phyloP scores from a whole-genome alignment of 2,329 filamentous ascomycete species.

The Colletotrichum tropicale region DNA sequence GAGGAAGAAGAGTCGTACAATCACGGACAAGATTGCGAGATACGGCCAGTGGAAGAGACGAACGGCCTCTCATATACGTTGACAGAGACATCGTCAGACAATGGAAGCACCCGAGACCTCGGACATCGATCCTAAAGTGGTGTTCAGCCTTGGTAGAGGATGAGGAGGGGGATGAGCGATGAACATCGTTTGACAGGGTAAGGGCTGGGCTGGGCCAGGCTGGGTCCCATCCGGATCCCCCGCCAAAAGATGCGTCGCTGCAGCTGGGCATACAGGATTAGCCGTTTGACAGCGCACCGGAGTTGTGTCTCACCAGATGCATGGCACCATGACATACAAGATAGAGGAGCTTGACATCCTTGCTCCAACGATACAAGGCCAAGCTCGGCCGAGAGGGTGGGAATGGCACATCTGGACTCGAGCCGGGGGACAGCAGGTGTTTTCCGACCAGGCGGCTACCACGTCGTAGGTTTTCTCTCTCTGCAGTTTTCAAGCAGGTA shows the following conservation, averaged over 20 bases:
- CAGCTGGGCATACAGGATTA: not conserved
- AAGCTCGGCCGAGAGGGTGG: conserved; percentile 7
- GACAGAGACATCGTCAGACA: not conserved
- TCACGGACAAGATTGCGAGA: not conserved
- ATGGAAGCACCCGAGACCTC: not conserved
- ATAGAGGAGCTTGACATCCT: not conserved
- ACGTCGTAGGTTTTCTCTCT: not conserved
- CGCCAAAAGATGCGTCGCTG: not conserved
- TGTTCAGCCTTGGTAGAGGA: not conserved
- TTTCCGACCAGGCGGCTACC: not conserved
- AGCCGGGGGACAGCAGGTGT: not conserved
- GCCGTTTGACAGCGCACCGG: conserved; percentile 9
- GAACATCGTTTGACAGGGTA: not conserved
- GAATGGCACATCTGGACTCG: not conserved
- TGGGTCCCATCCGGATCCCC: not conserved
- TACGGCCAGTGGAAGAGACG: not conserved
- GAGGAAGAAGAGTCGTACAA: not conserved
- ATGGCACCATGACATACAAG: not conserved
- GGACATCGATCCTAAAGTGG: not conserved
- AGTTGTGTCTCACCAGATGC: conserved; percentile 2
- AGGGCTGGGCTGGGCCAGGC: not conserved
- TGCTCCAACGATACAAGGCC: not conserved
- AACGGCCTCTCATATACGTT: not conserved
- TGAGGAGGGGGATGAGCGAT: not conserved
- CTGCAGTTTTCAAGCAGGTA: not conserved